Percentiles rank a stretch among this genome's conserved stretches.
These are phyloP conservation scores for Malassezia dermatis DNA, from an alignment of 1,284 basidiomycete genomes.

Conservation along the genomic window DNA sequence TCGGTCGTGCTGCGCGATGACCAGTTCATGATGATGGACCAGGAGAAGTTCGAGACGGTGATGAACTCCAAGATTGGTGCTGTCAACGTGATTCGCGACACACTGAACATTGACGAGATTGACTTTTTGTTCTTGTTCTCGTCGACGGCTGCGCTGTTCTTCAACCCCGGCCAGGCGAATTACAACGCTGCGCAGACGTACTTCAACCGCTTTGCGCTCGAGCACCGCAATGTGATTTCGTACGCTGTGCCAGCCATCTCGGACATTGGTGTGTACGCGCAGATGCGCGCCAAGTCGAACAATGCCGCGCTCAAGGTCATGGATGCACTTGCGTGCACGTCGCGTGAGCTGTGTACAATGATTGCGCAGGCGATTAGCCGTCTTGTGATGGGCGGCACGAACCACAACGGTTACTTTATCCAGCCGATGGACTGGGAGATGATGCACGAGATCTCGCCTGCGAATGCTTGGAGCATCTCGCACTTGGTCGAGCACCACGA, in stretches of 20 bases:
- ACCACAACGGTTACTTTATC: slow-evolving; percentile 18
- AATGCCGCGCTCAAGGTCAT: slow-evolving; percentile 20
- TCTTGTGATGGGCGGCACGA: slow-evolving; percentile 10
- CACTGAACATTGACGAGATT: slow-evolving; percentile 12
- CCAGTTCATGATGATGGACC: slow-evolving; percentile 17
- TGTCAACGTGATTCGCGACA: slow-evolving; percentile 12
- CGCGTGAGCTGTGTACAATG: slow-evolving; percentile 18
- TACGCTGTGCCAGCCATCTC: slow-evolving; percentile 21
- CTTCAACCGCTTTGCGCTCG: slow-evolving; percentile 20
- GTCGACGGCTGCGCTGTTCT: slow-evolving; percentile 19
- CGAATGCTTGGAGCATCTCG: slow-evolving; percentile 14
- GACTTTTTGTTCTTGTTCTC: slow-evolving; percentile 21
- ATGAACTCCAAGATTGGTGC: slow-evolving; percentile 18
- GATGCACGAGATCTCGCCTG: slow-evolving; percentile 16
- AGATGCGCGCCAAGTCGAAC: slow-evolving; percentile 13
- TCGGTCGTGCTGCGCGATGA: slow-evolving; percentile 19
- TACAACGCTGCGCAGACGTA: slow-evolving; percentile 20
- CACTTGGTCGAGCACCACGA: slow-evolving; percentile 18
- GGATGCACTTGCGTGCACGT: slow-evolving; percentile 17
- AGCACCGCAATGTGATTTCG: slow-evolving; percentile 15
- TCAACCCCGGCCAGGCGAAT: slow-evolving; percentile 20
- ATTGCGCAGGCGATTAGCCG: slow-evolving; percentile 13
- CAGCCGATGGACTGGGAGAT: slow-evolving; percentile 17
- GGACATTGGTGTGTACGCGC: slow-evolving; percentile 19
- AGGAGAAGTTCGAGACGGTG: slow-evolving; percentile 20